phyloP scores from a whole-genome alignment of 2,329 filamentous ascomycete species.

The Colletotrichum gloeosporioides region DNA sequence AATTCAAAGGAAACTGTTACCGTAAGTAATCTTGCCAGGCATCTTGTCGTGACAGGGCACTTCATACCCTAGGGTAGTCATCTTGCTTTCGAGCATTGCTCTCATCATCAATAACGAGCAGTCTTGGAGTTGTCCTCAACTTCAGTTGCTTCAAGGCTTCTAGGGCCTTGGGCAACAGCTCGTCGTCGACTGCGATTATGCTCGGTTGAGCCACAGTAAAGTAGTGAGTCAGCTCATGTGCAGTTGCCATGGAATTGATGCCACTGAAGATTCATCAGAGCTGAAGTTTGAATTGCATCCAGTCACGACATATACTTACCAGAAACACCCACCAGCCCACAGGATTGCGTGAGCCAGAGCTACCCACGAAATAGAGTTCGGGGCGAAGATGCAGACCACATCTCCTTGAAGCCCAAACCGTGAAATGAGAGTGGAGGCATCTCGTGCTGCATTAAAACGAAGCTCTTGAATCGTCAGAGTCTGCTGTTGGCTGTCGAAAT shows the following conservation, averaged over 20 bases:
- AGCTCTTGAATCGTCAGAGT: neutral
- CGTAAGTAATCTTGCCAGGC: neutral
- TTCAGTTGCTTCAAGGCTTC: neutral
- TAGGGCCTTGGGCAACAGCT: slow-evolving; percentile 19
- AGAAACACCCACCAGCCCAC: slow-evolving; percentile 27
- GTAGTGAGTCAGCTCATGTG: slow-evolving; percentile 27
- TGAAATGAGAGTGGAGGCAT: neutral
- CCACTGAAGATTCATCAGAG: slow-evolving; percentile 19
- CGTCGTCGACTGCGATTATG: slow-evolving; percentile 22
- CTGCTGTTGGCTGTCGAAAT: neutral
- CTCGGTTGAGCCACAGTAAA: slow-evolving; percentile 24
- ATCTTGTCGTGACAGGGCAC: neutral
- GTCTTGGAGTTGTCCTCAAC: neutral
- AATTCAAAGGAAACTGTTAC: neutral
- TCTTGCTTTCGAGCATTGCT: neutral
- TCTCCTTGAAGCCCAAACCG: slow-evolving; percentile 16
- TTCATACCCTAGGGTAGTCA: neutral
- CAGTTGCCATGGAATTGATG: slow-evolving; percentile 27
- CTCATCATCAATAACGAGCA: neutral
- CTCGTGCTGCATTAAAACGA: neutral
- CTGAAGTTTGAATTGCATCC: neutral
- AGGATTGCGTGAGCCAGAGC: slow-evolving; percentile 24
- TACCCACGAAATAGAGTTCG: slow-evolving; percentile 26
- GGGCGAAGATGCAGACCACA: slow-evolving; percentile 26
- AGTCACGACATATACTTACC: neutral